phyloP scores from a whole-genome alignment of 345 rosid genomes.

The Mercurialis annua region DNA sequence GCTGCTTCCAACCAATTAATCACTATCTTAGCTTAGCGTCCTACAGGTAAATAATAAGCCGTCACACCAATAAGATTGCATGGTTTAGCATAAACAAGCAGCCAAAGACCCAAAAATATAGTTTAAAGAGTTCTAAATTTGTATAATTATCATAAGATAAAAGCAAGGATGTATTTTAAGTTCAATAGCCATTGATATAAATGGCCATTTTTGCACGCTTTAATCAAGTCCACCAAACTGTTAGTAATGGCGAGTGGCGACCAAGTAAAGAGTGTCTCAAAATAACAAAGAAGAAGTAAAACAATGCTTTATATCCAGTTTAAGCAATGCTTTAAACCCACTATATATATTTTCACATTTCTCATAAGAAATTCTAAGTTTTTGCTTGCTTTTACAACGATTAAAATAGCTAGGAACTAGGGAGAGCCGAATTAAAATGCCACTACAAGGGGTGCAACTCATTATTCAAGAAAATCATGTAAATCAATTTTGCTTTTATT shows the following conservation, averaged over 20 bases:
- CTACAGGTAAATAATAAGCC: background rate
- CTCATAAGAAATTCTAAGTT: background rate
- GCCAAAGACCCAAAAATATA: background rate
- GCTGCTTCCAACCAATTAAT: background rate
- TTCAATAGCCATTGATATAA: background rate
- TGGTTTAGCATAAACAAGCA: background rate
- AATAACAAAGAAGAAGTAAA: conserved; percentile 1
- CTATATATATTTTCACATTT: conserved; percentile 3
- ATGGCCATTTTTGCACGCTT: conserved; percentile 37
- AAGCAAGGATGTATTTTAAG: background rate
- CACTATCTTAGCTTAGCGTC: too few relatives aligned
- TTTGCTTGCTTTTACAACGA: background rate
- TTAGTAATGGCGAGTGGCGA: conserved; percentile 36
- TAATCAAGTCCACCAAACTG: conserved; percentile 30
- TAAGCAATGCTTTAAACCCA: conserved; percentile 26
- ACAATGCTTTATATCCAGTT: conserved; percentile 38
- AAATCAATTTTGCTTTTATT: background rate
- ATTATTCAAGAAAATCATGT: conserved; percentile 26
- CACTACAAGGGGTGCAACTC: conserved; percentile 22
- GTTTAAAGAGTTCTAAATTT: background rate
- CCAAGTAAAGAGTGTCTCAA: conserved; percentile 44
- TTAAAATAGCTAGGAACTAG: background rate
- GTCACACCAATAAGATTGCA: too few relatives aligned
- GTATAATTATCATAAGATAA: background rate
- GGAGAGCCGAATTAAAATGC: conserved; percentile 7